Base-by-base conservation (phyloP, 1,139 yeast species). In the Chernovozyma sophiae-reginae region DNA sequence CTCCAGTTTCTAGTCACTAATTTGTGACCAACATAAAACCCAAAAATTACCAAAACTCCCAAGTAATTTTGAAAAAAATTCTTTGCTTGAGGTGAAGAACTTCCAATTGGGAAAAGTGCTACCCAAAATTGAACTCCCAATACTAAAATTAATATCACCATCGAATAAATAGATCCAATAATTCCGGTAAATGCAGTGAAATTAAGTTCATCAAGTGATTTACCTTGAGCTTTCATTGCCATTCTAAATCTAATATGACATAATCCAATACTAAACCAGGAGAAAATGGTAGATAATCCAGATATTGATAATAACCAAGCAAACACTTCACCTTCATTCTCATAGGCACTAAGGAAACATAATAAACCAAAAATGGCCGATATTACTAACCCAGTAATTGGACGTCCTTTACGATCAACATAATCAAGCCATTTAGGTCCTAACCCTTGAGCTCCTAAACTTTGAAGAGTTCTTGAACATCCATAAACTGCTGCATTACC, bases 401-500 rank as follows among this genome's bases (percentile, higher is more conserved):
- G 75, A 42, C 74, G 55, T 14, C 75, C 74, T 19, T 48, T 53
- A 16, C 61, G 51, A 47, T 68, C 74, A 29, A 69, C 65, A 35
- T 67, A 67, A 13, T 48, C 53, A 33, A 65, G 60, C 25, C 53
- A 43, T 27, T 46, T 42, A 1, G 74, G 75, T 1, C 68, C 74
- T 41, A 65, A 53, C 1, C 71, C 72, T 43, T 65, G 71, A 20
- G 65, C 65, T 7, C 71, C 67, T 40, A 68, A 51, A 33, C 67
- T 60, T 45, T 63, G 62, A 32, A 65, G 53, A 3, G 74, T 66
- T 45, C 75, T 53, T 11, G 74, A 66, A 43, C 66, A 64, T 0
- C 72, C 74, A 46, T 62, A 69, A 4, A 68, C 71, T 5, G 74
- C 70, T 1, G 72, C 62, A 45, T 68, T 67, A 5, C 73, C 74